Evolutionary conservation across 352 stramenopile species (phyloP).

Genomic region (Phytopythium helicoides): DNA sequence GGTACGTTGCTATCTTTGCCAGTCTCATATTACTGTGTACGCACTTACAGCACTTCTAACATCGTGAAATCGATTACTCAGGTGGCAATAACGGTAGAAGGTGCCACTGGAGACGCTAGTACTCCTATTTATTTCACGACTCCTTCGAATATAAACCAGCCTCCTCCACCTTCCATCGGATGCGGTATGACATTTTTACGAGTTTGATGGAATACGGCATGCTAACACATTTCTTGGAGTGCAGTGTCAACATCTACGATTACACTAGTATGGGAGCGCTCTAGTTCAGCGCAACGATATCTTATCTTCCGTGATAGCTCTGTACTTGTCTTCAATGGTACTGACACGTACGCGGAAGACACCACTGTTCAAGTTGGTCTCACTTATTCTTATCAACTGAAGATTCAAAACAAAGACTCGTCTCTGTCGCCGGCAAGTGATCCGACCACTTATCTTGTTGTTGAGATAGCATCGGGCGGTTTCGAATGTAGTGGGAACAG

Average conservation of each 20-base stretch:
- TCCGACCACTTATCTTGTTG: slow-evolving; percentile 15
- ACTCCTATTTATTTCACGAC: slow-evolving; percentile 46
- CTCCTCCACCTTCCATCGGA: slow-evolving; percentile 35
- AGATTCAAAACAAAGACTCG: slow-evolving; percentile 17
- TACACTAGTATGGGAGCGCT: not conserved
- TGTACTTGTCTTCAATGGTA: slow-evolving; percentile 18
- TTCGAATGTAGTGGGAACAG: slow-evolving; percentile 29
- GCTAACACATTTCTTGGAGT: not conserved
- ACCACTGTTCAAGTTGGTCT: slow-evolving; percentile 11
- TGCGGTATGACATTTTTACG: slow-evolving; percentile 36
- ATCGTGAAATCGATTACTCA: slow-evolving; percentile 4
- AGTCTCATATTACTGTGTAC: no score
- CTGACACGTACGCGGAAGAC: slow-evolving; percentile 40
- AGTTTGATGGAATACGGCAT: not conserved
- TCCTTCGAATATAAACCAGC: slow-evolving; percentile 24
- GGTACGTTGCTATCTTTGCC: slow-evolving; percentile 19
- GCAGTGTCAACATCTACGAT: slow-evolving; percentile 29
- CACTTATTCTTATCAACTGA: slow-evolving; percentile 43
- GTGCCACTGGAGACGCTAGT: slow-evolving; percentile 21
- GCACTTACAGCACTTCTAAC: not conserved
- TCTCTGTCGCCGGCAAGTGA: slow-evolving; percentile 27
- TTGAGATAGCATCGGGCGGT: slow-evolving; percentile 6
- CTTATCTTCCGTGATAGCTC: slow-evolving; percentile 30
- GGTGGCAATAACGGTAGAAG: slow-evolving; percentile 27
- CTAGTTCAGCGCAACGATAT: slow-evolving; percentile 19